Evolutionary conservation across 805 yeast genomes (phyloP).

Genomic region (Saturnispora sekii): DNA sequence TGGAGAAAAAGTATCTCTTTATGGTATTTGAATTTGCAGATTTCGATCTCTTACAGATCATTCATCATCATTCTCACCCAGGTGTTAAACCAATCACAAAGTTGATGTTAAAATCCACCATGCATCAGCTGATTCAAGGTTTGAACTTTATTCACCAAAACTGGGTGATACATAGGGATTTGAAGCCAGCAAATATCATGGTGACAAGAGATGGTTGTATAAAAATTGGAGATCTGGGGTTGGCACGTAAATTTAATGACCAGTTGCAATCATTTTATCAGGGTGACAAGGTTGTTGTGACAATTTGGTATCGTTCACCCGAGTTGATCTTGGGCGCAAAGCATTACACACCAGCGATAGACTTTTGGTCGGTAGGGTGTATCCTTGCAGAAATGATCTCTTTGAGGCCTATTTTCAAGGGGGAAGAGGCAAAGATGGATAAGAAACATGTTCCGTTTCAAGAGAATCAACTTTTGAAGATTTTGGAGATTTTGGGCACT

Average conservation of each 20-base stretch:
- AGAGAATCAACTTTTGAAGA: conserved; percentile 81
- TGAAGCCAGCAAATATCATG: conserved; percentile 98
- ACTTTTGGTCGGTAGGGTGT: conserved; percentile 94
- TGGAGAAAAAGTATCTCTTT: conserved; percentile 83
- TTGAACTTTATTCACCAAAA: conserved; percentile 87
- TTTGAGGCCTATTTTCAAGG: conserved; percentile 87
- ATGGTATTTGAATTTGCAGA: conserved; percentile 96
- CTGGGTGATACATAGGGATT: conserved; percentile 92
- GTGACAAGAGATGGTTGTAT: conserved; percentile 83
- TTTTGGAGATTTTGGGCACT: conserved; percentile 86
- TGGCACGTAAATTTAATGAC: conserved; percentile 80
- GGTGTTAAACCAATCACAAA: conserved; percentile 73
- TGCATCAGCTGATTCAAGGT: conserved; percentile 91
- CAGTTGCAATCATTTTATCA: conserved; percentile 79
- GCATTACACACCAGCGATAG: conserved; percentile 88
- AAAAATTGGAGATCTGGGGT: conserved; percentile 90
- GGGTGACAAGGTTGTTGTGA: conserved; percentile 93
- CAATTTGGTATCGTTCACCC: conserved; percentile 96
- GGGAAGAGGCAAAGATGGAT: conserved; percentile 96
- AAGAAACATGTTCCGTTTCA: conserved; percentile 93
- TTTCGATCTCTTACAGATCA: conserved; percentile 87
- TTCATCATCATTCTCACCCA: conserved; percentile 90
- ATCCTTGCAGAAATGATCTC: conserved; percentile 86
- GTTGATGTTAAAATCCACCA: conserved; percentile 66
- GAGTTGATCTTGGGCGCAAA: conserved; percentile 84